Evolutionary conservation across 2,329 filamentous ascomycete genomes (phyloP), one percentile per base, ranked within the genome.

Genomic region (Incumbomyces delicatus): DNA sequence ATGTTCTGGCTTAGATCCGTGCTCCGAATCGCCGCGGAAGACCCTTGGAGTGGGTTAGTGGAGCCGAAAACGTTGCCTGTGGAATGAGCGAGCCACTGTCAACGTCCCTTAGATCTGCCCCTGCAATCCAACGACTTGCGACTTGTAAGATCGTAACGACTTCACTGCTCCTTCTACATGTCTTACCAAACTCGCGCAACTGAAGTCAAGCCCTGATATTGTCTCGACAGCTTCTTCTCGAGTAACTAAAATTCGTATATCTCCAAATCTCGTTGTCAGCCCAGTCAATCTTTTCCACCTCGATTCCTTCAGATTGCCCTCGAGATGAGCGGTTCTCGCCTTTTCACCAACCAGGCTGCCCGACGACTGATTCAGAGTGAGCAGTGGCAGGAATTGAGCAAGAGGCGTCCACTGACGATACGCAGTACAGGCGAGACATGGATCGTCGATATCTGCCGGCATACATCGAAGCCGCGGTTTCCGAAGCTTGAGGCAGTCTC

Each of bases 331-430:
- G 47, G 52, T 41, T 49, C 54, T 36, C 57, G 56, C 46, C 52
- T 58, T 13, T 50, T 57, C 50, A 54, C 54, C 53, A 55, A 48
- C 49, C 50, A 51, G 38, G 53, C 53, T 36, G 46, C 55, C 29
- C 47, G 54, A 49, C 52, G 56, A 18, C 38, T 45, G 16, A 34
- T 45, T 30, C 34, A 36, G 38, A 31, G 42, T 45, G 30, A 20
- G 22, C 33, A 16, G 6, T 10, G 14, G 6, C 30, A 8, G 5
- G 7, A 16, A 12, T 27, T 30, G 27, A 30, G 20, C 10, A 44
- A n/a, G 33, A 29, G 14, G 16, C 12, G 31, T 47, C 13, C n/a
- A 29, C 44, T 53, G 43, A 56, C 43, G 12, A 10, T 31, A 10
- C 4, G 30, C 41, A 56, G 54, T 50, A 33, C 44, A 51, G 38